Conservation (phyloP, 179 eudicot genomes). For the Patellifolia procumbens region DNA sequence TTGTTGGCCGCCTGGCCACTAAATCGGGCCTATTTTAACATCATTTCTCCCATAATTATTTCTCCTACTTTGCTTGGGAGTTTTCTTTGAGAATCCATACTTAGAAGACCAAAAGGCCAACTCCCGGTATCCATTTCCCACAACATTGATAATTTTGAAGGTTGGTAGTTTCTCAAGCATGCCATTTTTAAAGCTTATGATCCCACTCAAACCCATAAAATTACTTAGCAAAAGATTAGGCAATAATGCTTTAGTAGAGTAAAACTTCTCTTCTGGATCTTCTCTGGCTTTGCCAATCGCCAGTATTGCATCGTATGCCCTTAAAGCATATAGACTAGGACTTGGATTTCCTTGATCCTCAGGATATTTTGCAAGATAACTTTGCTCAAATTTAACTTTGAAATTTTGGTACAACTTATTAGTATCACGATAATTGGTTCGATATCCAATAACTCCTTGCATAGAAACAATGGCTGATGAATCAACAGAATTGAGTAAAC, state of each 20-base stretch:
- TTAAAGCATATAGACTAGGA: constrained; percentile 39
- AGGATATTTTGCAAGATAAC: constrained; percentile 32
- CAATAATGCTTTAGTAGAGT: background rate
- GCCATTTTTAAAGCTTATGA: constrained; percentile 37
- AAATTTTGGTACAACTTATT: constrained; percentile 25
- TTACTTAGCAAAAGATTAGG: constrained; percentile 17
- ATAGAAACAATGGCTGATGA: constrained; percentile 35
- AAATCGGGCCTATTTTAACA: constrained; percentile 24
- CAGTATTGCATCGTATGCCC: constrained; percentile 41
- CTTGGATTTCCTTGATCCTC: constrained; percentile 28
- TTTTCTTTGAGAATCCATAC: constrained; percentile 32
- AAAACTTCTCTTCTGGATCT: background rate
- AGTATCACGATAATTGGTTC: constrained; percentile 24
- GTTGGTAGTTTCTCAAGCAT: constrained; percentile 19
- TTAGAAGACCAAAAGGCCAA: constrained; percentile 40
- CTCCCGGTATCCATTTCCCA: constrained; percentile 44
- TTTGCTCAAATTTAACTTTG: constrained; percentile 33
- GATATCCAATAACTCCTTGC: constrained; percentile 55
- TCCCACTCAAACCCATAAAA: constrained; percentile 41
- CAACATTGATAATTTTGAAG: constrained; percentile 47
- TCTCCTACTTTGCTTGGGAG: background rate
- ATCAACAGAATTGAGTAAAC: constrained; percentile 42
- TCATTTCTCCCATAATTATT: background rate
- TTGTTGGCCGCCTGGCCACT: constrained; percentile 48
- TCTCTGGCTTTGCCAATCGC: background rate